Percentiles rank a stretch among this genome's conserved stretches.
phyloP scores from a whole-genome alignment of 2,329 filamentous ascomycete species.

The Fusarium haematococcum region DNA sequence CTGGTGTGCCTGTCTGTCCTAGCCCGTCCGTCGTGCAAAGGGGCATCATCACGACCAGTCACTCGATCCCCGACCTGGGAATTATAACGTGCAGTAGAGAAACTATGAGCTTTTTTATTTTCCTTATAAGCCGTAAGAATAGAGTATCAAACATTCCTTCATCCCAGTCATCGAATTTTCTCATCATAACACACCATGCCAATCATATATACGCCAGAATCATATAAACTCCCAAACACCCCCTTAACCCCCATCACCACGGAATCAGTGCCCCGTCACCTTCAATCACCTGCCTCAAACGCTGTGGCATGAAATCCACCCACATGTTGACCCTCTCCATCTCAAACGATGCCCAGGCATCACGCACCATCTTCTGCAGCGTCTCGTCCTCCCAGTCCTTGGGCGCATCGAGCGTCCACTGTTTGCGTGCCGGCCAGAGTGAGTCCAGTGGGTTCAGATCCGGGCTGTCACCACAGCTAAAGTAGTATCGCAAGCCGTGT shows the following conservation, averaged over 20 bases:
- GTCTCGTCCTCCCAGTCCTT: slow-evolving; percentile 51
- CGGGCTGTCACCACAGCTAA: slow-evolving; percentile 53
- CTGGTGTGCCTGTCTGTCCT: not conserved
- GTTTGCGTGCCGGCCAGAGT: slow-evolving; percentile 51
- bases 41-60: not conserved
- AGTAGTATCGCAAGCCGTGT: slow-evolving; percentile 48
- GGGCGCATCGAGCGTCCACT: slow-evolving; percentile 46
- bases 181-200: not conserved
- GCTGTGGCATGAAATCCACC: slow-evolving; percentile 53
- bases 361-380: slow-evolving; percentile 46
- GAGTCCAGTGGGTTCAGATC: slow-evolving; percentile 52
- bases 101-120: not conserved
- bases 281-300: slow-evolving; percentile 49
- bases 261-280: slow-evolving; percentile 48
- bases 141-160: slow-evolving; percentile 15
- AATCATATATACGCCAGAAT: not conserved
- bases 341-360: slow-evolving; percentile 46
- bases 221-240: slow-evolving; percentile 1
- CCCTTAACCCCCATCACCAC: slow-evolving; percentile 43
- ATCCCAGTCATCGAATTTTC: not conserved
- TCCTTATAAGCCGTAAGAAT: not conserved
- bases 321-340: slow-evolving; percentile 51
- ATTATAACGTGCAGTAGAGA: not conserved
- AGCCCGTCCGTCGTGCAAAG: not conserved
- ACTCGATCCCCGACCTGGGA: not conserved